Percentiles rank a stretch among this genome's conserved stretches.
These are phyloP conservation scores for Lavandula angustifolia DNA, from an alignment of 257 asterid species.

Conservation along the genomic window DNA sequence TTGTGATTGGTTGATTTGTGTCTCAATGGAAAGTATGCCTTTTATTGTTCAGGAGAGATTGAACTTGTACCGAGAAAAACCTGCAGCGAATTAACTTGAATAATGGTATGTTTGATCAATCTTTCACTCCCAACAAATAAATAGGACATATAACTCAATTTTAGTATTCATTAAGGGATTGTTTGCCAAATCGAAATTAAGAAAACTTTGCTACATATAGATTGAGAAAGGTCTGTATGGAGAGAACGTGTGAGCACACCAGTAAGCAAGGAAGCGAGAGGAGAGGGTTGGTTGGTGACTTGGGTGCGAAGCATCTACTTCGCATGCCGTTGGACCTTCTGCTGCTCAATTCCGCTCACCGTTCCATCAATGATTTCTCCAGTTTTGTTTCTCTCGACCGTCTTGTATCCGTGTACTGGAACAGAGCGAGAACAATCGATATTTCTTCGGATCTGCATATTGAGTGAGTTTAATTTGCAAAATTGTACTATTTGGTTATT, in stretches of 20 bases:
- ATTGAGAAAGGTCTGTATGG: conserved; percentile 18
- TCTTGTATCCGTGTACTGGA: too few species aligned
- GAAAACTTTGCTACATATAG: conserved; percentile 18
- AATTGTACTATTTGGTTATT: too few species aligned
- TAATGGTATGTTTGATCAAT: conserved; percentile 56
- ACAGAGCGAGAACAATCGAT: too few species aligned
- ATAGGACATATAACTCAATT: not conserved
- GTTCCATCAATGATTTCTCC: conserved; percentile 32
- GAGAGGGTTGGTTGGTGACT: conserved; percentile 35
- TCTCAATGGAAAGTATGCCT: not conserved
- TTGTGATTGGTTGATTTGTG: conserved; percentile 12
- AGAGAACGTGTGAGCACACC: conserved; percentile 35
- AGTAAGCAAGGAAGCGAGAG: conserved; percentile 33
- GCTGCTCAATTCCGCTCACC: conserved; percentile 35
- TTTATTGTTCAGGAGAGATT: conserved; percentile 65
- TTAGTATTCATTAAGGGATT: not conserved
- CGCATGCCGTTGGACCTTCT: conserved; percentile 29
- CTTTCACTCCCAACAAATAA: conserved; percentile 21
- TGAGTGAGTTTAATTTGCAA: too few species aligned
- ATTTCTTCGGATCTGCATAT: too few species aligned
- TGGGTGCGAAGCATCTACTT: conserved; percentile 9
- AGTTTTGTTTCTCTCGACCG: conserved; percentile 30
- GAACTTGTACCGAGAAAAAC: conserved; percentile 77
- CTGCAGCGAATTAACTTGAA: conserved; percentile 64
- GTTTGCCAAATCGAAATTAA: conserved; percentile 9